Percentiles rank a stretch among this genome's conserved stretches.
Conservation (phyloP, 768 basidiomycete genomes). For the Psilocybe cubensis region DNA sequence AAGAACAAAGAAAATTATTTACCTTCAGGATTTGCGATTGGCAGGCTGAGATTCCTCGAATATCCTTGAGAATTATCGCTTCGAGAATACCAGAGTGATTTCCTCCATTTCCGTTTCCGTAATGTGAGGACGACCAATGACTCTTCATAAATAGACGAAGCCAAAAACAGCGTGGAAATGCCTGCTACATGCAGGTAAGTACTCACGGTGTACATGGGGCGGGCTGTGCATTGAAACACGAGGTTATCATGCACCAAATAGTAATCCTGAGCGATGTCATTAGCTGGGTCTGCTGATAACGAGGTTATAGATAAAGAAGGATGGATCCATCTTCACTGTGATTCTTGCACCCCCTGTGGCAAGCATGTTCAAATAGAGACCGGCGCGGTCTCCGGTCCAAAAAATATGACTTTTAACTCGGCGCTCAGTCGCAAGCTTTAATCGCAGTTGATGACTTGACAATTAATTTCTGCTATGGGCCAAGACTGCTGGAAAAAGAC, state of each 20-base stretch:
- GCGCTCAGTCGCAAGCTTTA: no score
- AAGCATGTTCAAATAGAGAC: conserved; percentile 17
- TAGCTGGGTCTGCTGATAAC: background rate
- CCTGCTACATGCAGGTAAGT: background rate
- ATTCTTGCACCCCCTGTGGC: conserved; percentile 11
- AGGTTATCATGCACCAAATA: conserved; percentile 7
- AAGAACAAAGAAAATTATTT: conserved; percentile 14
- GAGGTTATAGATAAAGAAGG: background rate
- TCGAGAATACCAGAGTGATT: background rate
- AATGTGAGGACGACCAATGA: conserved; percentile 1
- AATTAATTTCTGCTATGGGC: no score
- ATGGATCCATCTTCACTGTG: conserved; percentile 13
- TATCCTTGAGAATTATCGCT: background rate
- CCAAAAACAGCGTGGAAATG: conserved; percentile 4
- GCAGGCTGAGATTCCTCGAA: background rate
- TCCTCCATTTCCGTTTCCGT: conserved; percentile 3
- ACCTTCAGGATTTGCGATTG: background rate
- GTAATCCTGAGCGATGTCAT: background rate
- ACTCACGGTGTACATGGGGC: background rate
- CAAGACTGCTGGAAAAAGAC: background rate
- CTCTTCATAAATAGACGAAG: background rate
- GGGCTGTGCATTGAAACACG: conserved; percentile 5
- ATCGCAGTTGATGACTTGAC: no score
- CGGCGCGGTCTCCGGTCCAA: background rate
- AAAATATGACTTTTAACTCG: background rate